These are phyloP conservation scores for Spathaspora arborariae DNA, from an alignment of 805 yeast species.

Conservation along the genomic window DNA sequence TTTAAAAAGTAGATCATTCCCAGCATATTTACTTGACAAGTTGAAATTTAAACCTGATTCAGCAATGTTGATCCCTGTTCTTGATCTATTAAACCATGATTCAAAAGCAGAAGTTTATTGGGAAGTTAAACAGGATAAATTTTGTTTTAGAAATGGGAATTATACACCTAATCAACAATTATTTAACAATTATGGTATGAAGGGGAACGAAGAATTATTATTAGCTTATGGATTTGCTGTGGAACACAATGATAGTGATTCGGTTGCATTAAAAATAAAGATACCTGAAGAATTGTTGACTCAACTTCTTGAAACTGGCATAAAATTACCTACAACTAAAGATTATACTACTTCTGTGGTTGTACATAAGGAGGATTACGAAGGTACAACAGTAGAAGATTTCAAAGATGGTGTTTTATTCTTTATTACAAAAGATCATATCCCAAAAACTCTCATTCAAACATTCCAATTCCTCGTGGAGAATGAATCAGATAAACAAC, in stretches of 20 bases:
- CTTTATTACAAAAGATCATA: constrained; percentile 26
- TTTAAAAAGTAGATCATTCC: constrained; percentile 77
- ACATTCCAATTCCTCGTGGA: constrained; percentile 55
- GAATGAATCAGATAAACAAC: constrained; percentile 40
- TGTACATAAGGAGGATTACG: constrained; percentile 3
- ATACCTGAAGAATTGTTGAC: constrained; percentile 35
- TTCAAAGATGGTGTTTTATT: constrained; percentile 37
- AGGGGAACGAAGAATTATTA: constrained; percentile 78
- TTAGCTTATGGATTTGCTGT: constrained; percentile 79
- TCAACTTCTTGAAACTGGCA: constrained; percentile 31
- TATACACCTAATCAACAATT: constrained; percentile 44
- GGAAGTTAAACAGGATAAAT: constrained; percentile 32
- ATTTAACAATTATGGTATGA: constrained; percentile 82
- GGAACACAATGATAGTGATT: constrained; percentile 54
- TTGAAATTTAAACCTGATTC: constrained; percentile 35
- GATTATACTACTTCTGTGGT: constrained; percentile 39
- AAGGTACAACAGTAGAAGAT: constrained; percentile 7
- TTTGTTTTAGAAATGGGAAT: constrained; percentile 33
- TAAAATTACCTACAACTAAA: constrained; percentile 31
- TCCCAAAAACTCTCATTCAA: constrained; percentile 44
- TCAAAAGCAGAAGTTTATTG: constrained; percentile 62
- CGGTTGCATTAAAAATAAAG: constrained; percentile 56
- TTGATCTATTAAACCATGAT: constrained; percentile 76
- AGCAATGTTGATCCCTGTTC: constrained; percentile 72
- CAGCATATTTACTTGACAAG: constrained; percentile 53